phyloP scores from a whole-genome alignment of 352 stramenopile genomes.

The Aphanomyces stellatus region DNA sequence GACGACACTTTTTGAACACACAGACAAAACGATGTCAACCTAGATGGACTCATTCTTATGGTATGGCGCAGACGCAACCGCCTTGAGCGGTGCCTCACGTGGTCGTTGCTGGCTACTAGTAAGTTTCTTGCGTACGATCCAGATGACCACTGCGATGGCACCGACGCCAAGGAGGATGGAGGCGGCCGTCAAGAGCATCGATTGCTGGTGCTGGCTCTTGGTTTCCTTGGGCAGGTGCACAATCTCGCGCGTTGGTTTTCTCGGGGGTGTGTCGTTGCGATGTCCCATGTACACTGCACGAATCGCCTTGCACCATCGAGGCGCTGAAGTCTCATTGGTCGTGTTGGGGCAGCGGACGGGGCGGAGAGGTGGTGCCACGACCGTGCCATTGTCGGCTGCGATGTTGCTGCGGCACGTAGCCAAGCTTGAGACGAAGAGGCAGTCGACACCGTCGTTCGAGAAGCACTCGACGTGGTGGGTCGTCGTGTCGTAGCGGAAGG shows the following conservation, averaged over 20 bases:
- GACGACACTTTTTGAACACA: no score
- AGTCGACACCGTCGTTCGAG: not conserved
- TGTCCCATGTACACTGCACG: no score
- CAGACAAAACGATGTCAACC: no score
- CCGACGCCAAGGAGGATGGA: not conserved
- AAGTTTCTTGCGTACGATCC: not conserved
- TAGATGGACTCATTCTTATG: no score
- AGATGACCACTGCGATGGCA: not conserved
- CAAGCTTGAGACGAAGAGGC: not conserved
- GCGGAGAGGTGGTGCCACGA: not conserved
- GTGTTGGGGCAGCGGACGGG: not conserved
- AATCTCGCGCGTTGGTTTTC: no score
- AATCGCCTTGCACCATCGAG: not conserved
- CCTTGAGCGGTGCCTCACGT: no score
- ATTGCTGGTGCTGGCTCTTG: no score
- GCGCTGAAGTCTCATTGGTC: not conserved
- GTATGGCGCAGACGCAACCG: no score
- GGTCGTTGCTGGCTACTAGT: not conserved
- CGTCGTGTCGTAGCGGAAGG: not conserved
- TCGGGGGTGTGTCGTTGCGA: no score
- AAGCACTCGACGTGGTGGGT: not conserved
- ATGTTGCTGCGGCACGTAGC: not conserved
- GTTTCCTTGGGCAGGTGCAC: no score
- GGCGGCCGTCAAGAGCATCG: not conserved
- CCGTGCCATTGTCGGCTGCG: not conserved